Evolutionary conservation across 192 early-diverging fungal species (phyloP).

Genomic region (Umbelopsis vinacea): DNA sequence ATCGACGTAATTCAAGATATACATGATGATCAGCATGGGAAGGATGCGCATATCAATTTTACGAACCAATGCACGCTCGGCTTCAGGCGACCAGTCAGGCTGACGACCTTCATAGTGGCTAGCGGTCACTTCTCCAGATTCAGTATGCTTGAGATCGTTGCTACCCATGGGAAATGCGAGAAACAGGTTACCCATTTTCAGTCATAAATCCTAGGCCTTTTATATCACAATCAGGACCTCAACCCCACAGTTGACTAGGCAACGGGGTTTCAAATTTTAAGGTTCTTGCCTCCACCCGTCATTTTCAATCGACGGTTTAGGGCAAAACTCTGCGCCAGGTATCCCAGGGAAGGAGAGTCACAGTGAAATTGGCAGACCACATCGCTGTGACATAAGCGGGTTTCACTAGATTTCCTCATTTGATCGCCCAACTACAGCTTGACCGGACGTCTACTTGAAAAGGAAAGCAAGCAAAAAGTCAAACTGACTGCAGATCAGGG

Average conservation of each 20-base stretch:
- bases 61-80: conserved; percentile 40
- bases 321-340: not conserved
- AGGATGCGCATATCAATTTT: conserved; percentile 47
- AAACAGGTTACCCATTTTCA: too few relatives aligned
- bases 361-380: not conserved
- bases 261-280: not conserved
- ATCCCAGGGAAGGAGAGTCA: too few relatives aligned
- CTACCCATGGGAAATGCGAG: conserved; percentile 2
- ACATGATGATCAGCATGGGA: conserved; percentile 42
- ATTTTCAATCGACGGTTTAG: not conserved
- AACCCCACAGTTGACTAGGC: not conserved
- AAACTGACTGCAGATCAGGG: not conserved
- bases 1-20: conserved; percentile 31
- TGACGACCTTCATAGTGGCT: not conserved
- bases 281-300: not conserved
- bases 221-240: not conserved
- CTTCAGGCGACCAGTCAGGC: conserved; percentile 24
- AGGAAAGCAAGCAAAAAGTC: too few relatives aligned
- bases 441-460: not conserved
- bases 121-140: not conserved
- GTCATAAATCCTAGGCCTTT: not conserved
- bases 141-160: not conserved
- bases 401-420: too few relatives aligned
- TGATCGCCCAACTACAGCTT: too few relatives aligned
- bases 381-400: not conserved